These are phyloP conservation scores for Pyrus betulifolia DNA, from an alignment of 306 rosid genomes.

Conservation along the genomic window DNA sequence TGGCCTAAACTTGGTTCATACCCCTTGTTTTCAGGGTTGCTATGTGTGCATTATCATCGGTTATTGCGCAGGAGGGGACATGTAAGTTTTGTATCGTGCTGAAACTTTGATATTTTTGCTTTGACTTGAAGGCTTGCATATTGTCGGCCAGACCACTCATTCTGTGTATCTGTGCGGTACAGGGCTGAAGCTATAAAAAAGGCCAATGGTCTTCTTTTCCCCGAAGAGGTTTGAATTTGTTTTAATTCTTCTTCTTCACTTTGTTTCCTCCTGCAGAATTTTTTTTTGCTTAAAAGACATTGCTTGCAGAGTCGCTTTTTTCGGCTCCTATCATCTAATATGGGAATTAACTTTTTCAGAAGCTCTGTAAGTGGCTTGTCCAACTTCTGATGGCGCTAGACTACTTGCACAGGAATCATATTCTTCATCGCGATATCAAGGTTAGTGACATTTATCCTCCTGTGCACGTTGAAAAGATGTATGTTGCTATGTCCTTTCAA, in stretches of 20 bases:
- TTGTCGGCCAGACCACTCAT: slow-evolving; percentile 2
- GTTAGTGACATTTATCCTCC: slow-evolving; percentile 29
- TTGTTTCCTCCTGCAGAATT: not conserved
- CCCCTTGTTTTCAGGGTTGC: slow-evolving; percentile 73
- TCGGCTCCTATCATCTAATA: slow-evolving; percentile 11
- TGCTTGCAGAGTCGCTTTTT: not conserved
- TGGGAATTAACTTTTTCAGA: slow-evolving; percentile 34
- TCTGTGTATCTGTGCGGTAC: slow-evolving; percentile 26
- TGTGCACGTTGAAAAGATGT: not conserved
- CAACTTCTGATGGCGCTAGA: slow-evolving; percentile 99
- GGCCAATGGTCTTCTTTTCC: slow-evolving; percentile 60
- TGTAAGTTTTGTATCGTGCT: slow-evolving; percentile 43
- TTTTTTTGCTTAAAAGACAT: not conserved
- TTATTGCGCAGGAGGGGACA: slow-evolving; percentile 95
- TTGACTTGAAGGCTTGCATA: slow-evolving; percentile 17
- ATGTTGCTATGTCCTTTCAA: slow-evolving; percentile 15
- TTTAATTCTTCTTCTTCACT: not conserved
- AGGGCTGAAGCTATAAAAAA: slow-evolving; percentile 95
- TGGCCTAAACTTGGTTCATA: slow-evolving; percentile 14
- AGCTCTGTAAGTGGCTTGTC: slow-evolving; percentile 96
- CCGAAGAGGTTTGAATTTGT: slow-evolving; percentile 66
- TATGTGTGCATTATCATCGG: slow-evolving; percentile 94
- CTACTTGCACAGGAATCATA: slow-evolving; percentile 88
- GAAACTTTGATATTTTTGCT: not conserved
- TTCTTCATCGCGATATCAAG: slow-evolving; percentile 99